Percentiles rank a stretch among this genome's conserved stretches.
These are phyloP conservation scores for Jatropha multifida DNA, from an alignment of 441 rosid genomes.

Conservation along the genomic window DNA sequence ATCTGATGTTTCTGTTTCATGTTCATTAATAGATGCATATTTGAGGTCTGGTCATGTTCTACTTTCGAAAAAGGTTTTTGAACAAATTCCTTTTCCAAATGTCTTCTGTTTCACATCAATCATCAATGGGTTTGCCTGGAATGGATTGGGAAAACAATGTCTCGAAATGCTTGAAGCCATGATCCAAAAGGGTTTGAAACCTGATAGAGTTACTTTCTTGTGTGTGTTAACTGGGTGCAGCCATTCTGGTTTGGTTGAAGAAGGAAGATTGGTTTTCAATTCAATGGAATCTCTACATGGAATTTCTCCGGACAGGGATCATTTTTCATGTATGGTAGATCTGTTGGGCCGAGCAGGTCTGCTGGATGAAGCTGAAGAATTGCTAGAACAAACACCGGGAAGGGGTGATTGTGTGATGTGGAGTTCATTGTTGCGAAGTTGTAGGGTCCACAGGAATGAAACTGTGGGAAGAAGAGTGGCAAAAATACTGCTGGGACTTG, in stretches of 20 bases:
- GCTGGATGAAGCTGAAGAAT: conserved; percentile 58
- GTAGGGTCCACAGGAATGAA: conserved; percentile 59
- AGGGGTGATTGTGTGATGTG: conserved; percentile 57
- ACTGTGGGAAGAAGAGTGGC: conserved; percentile 67
- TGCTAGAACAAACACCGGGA: conserved; percentile 45
- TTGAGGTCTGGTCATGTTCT: conserved; percentile 60
- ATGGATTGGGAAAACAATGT: conserved; percentile 66
- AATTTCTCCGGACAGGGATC: conserved; percentile 48
- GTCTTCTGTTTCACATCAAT: conserved; percentile 60
- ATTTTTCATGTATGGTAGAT: conserved; percentile 72
- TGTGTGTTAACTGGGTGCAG: conserved; percentile 65
- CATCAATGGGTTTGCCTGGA: conserved; percentile 57
- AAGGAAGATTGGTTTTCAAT: conserved; percentile 51
- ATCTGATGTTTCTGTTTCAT: conserved; percentile 56
- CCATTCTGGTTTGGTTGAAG: conserved; percentile 75
- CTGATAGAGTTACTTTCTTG: conserved; percentile 69
- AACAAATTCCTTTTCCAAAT: conserved; percentile 50
- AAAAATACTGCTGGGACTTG: conserved; percentile 50
- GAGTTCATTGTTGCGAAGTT: conserved; percentile 72
- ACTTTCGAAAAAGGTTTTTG: conserved; percentile 46
- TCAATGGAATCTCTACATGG: conserved; percentile 49
- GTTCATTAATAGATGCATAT: conserved; percentile 62
- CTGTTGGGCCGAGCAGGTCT: conserved; percentile 72
- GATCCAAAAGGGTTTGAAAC: conserved; percentile 51
- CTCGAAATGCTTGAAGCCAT: conserved; percentile 52